Conservation (phyloP, 768 basidiomycete genomes). For the Leccinellum rugosiceps region DNA sequence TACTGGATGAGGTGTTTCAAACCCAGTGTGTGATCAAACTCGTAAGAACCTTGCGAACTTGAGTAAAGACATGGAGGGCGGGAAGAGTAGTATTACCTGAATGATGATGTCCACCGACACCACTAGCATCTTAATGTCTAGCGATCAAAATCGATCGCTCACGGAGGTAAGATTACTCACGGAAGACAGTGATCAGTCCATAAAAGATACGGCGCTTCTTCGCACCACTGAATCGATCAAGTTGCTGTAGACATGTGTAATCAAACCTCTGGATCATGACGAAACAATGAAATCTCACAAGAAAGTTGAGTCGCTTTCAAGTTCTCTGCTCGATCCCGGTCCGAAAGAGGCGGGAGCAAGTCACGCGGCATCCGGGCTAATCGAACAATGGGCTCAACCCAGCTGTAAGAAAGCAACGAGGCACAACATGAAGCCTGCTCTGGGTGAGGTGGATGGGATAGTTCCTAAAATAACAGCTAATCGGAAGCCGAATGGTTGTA, state of each 20-base stretch:
- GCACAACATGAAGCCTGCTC: conserved; percentile 2
- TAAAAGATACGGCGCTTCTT: conserved; percentile 2
- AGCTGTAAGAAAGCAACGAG: neutral
- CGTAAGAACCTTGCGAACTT: neutral
- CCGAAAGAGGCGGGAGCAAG: conserved; percentile 1
- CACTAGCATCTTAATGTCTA: neutral
- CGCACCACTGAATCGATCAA: conserved; percentile 1
- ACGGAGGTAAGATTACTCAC: neutral
- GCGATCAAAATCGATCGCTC: neutral
- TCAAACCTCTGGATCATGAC: neutral
- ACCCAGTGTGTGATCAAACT: neutral
- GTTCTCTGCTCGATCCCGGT: neutral
- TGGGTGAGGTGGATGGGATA: neutral
- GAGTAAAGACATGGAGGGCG: neutral
- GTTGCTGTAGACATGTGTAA: neutral
- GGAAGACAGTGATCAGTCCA: conserved; percentile 1
- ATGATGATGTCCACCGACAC: neutral
- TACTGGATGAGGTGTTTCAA: conserved; percentile 1
- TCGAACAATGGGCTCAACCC: conserved; percentile 1
- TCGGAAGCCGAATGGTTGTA: neutral
- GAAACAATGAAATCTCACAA: neutral
- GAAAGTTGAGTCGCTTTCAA: neutral
- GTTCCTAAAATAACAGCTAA: neutral
- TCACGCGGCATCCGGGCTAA: neutral
- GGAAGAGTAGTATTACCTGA: neutral